Percentiles rank a stretch among this genome's conserved stretches.
phyloP scores from a whole-genome alignment of 768 basidiomycete species.

The Neoboletus subvelutipes region DNA sequence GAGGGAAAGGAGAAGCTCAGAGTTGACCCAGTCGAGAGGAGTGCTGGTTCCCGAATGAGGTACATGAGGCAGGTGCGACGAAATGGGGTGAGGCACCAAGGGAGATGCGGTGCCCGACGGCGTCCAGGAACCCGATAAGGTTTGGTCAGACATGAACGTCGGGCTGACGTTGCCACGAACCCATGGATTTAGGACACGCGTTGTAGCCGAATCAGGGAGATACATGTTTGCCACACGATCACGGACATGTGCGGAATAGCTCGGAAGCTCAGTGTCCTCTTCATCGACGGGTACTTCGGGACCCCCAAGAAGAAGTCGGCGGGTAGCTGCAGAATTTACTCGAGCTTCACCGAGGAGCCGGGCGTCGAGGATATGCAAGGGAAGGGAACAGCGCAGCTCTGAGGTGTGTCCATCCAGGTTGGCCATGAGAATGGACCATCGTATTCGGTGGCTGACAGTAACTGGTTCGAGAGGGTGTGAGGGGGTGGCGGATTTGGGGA shows the following conservation, averaged over 20 bases:
- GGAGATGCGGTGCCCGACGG: slow-evolving; percentile 42
- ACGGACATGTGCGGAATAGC: slow-evolving; percentile 84
- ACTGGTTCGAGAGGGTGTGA: slow-evolving; percentile 78
- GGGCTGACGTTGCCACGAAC: slow-evolving; percentile 43
- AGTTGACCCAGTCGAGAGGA: slow-evolving; percentile 79
- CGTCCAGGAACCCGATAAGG: slow-evolving; percentile 20
- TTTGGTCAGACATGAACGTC: slow-evolving; percentile 22
- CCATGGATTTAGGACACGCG: slow-evolving; percentile 69
- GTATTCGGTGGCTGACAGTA: slow-evolving; percentile 71
- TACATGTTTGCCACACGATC: slow-evolving; percentile 86
- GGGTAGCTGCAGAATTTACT: slow-evolving; percentile 67
- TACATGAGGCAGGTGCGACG: slow-evolving; percentile 37
- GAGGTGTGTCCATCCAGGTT: slow-evolving; percentile 92
- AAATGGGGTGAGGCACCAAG: slow-evolving; percentile 33
- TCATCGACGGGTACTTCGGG: slow-evolving; percentile 40
- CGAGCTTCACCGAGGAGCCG: slow-evolving; percentile 75
- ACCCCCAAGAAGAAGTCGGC: slow-evolving; percentile 49
- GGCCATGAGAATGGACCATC: slow-evolving; percentile 74
- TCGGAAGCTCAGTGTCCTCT: slow-evolving; percentile 75
- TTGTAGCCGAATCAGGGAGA: slow-evolving; percentile 58
- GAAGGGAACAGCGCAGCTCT: slow-evolving; percentile 92
- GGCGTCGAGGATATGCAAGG: slow-evolving; percentile 78
- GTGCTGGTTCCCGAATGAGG: slow-evolving; percentile 45
- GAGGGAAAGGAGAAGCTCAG: slow-evolving; percentile 74
- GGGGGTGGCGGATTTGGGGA: slow-evolving; percentile 65